Percentiles rank a stretch among this genome's conserved stretches.
phyloP scores from a whole-genome alignment of 257 asterid species.

The Solanum sparsipilum region DNA sequence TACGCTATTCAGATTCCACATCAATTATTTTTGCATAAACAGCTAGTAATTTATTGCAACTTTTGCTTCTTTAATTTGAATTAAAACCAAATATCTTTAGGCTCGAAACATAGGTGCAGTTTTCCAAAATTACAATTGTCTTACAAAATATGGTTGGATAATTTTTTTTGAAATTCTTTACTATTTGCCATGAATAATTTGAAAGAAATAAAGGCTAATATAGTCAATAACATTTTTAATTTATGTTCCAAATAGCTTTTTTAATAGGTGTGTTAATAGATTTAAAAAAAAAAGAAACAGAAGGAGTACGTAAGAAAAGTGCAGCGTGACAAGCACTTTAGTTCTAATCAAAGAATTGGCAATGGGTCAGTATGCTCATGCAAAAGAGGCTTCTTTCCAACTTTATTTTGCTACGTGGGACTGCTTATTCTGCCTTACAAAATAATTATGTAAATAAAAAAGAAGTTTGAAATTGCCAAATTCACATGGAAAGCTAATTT shows the following conservation, averaged over 20 bases:
- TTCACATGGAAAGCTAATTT: neutral
- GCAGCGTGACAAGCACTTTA: neutral
- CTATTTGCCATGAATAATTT: neutral
- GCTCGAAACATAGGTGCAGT: neutral
- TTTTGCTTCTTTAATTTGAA: neutral
- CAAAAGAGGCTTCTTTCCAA: neutral
- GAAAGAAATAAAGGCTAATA: neutral
- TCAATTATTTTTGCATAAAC: neutral
- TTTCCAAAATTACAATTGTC: neutral
- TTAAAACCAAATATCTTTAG: neutral
- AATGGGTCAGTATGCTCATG: neutral
- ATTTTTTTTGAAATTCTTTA: neutral
- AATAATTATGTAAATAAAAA: neutral
- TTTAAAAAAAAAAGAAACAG: neutral
- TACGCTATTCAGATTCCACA: neutral
- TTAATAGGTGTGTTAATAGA: neutral
- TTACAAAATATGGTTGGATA: neutral
- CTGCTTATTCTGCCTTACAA: neutral
- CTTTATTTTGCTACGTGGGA: neutral
- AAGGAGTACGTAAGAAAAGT: neutral
- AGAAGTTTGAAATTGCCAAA: neutral
- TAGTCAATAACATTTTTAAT: neutral
- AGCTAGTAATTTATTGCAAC: neutral
- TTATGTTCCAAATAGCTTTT: neutral
- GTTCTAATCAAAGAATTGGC: neutral